Conservation (phyloP, 129 eudicot genomes). For the Oenanthe sinensis region DNA sequence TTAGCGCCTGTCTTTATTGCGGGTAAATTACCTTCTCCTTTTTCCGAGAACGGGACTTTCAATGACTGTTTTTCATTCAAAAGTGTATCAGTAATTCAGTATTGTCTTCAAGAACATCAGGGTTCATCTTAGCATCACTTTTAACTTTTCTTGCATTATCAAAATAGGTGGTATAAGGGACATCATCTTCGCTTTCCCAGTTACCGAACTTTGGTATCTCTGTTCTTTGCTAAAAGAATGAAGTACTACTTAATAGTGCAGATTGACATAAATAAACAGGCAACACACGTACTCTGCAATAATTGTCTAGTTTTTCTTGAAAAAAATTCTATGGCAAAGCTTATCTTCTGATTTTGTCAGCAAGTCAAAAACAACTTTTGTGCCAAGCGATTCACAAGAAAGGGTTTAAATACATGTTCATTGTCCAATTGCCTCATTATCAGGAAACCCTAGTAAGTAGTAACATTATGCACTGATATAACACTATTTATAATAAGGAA, state of each 20-base stretch:
- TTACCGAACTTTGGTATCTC: conserved; percentile 50
- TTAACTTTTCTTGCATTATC: conserved; percentile 44
- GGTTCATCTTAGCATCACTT: conserved; percentile 24
- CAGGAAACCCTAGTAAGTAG: background rate
- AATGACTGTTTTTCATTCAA: background rate
- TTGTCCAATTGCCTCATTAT: too few relatives aligned
- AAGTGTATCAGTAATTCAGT: background rate
- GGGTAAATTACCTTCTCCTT: background rate
- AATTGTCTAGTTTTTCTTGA: background rate
- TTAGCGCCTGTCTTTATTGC: background rate
- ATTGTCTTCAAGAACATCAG: conserved; percentile 25
- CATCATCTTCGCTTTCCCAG: conserved; percentile 48
- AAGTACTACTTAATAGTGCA: background rate
- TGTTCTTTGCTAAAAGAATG: conserved; percentile 31
- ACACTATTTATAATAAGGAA: background rate
- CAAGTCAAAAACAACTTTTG: background rate
- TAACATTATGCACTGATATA: background rate
- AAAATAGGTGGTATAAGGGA: conserved; percentile 40
- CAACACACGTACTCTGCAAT: background rate
- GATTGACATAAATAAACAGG: background rate
- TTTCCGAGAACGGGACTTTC: background rate
- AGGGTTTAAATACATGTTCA: too few relatives aligned
- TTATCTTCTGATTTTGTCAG: background rate
- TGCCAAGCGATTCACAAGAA: too few relatives aligned
- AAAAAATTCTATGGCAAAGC: background rate